Percentiles rank a stretch among this genome's conserved stretches.
phyloP scores from a whole-genome alignment of 129 eudicot genomes.

The Tanacetum coccineum region DNA sequence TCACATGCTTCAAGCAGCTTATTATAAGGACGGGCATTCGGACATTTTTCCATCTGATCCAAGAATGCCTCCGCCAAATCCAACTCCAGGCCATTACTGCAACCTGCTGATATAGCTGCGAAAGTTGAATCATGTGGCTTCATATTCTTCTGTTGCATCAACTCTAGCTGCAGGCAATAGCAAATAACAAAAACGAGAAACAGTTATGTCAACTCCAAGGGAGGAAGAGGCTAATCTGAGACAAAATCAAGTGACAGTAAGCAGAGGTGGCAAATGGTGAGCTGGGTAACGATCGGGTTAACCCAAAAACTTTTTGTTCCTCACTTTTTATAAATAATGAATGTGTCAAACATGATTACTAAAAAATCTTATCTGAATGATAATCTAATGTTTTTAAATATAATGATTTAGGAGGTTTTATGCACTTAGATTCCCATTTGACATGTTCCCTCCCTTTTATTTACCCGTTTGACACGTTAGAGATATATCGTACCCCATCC shows the following conservation, averaged over 20 bases:
- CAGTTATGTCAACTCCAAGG: constrained; percentile 5
- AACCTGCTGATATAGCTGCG: constrained; percentile 53
- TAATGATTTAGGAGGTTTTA: too few species aligned
- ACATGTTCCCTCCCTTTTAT: too few species aligned
- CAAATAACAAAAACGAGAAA: constrained; percentile 1
- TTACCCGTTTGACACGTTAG: too few species aligned
- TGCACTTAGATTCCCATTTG: too few species aligned
- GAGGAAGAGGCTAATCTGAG: constrained; percentile 1
- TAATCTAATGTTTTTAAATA: too few species aligned
- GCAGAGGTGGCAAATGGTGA: too few species aligned
- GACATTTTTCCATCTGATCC: constrained; percentile 38
- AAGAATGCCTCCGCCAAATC: constrained; percentile 65
- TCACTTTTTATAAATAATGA: too few species aligned
- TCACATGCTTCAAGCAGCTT: constrained; percentile 72
- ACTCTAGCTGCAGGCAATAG: constrained; percentile 54
- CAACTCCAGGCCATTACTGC: constrained; percentile 60
- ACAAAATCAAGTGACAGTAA: neutral
- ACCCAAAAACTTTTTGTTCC: too few species aligned
- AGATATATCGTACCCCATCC: too few species aligned
- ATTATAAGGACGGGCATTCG: constrained; percentile 58
- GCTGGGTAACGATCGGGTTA: too few species aligned
- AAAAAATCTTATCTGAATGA: too few species aligned
- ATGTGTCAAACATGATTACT: too few species aligned
- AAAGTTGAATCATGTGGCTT: constrained; percentile 70
- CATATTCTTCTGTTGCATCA: constrained; percentile 57